Evolutionary conservation across 495 filamentous ascomycete species (phyloP), one percentile per base, ranked within the genome.

Genomic region (Mytilinidion resinicola): DNA sequence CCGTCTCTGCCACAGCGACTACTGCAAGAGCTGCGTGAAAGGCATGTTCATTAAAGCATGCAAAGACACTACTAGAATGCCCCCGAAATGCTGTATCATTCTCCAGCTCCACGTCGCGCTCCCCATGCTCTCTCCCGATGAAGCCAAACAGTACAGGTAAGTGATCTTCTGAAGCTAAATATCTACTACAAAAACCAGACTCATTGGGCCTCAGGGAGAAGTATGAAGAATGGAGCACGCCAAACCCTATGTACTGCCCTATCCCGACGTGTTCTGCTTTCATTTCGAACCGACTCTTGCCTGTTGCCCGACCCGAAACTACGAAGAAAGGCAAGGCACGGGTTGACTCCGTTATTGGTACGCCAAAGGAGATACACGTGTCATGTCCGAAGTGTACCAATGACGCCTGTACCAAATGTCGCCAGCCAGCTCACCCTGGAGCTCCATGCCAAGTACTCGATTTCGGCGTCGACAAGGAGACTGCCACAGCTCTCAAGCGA

Each of bases 191-290:
- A 30, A 51, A 12, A 1, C 9, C 17, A 51, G 20, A 17, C 50
- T 53, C 11, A 53, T 33, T 5, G 0, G 0, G 3, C 5, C 33
- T 17, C 33, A 53, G 50, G 38, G 50, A 33, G 42, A 69, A 63
- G 36, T 67, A 67, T 38, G 65, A 71, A 50, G 69, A 72, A 43
- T 72, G 69, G 69, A 64, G 62, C 36, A 67, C 67, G 1, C 41
- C 54, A n/a, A 54, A 68, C 21, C 68, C 65, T 17, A 56, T 57
- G n/a, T 72, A 72, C 44, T 72, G 69, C 48, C 67, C 69, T 10
- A 55, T 69, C 5, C 67, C 63, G 1, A 61, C 54, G 10, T 72
- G 69, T 55, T 68, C 65, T 1, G 57, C 61, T 8, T 72, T 72
- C 56, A 64, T 71, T 47, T 57, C 69, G 10, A 60, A 64, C 4